Evolutionary conservation across 257 asterid genomes (phyloP).

Genomic region (Penstemon davidsonii): DNA sequence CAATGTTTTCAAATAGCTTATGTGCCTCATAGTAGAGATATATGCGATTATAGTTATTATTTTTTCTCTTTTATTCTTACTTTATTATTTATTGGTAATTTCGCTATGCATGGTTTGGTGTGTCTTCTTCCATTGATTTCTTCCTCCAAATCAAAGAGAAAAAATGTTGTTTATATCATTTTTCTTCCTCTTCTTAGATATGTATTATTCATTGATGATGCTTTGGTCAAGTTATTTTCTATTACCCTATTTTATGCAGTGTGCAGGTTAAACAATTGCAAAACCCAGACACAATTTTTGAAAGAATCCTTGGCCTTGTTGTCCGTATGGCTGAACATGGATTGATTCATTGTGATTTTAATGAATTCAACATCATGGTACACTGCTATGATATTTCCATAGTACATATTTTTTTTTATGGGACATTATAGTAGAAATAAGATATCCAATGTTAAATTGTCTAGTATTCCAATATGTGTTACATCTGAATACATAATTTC

Average conservation of each 20-base stretch:
- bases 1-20: not conserved
- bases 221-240: conserved; percentile 19
- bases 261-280: conserved; percentile 89
- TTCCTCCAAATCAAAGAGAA: not conserved
- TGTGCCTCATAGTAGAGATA: conserved; percentile 1
- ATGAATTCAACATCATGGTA: conserved; percentile 94
- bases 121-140: not conserved
- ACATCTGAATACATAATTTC: conserved; percentile 8
- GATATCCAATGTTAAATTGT: not conserved
- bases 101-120: not conserved
- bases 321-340: conserved; percentile 96
- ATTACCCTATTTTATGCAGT: conserved; percentile 41
- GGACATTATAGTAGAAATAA: too few relatives aligned
- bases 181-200: not conserved
- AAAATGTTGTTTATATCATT: not conserved
- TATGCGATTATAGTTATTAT: not conserved
- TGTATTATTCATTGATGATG: conserved; percentile 12
- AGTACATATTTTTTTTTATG: conserved; percentile 12
- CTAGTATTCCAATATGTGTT: not conserved
- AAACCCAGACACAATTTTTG: conserved; percentile 76
- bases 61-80: not conserved
- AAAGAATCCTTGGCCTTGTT: conserved; percentile 72
- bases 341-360: conserved; percentile 94
- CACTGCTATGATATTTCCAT: conserved; percentile 25
- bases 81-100: not conserved